A percentile compares a stretch with the other conserved stretches of the same genome.
Evolutionary conservation across 2,329 filamentous ascomycete species (phyloP).

Genomic region (Fusarium luffae): DNA sequence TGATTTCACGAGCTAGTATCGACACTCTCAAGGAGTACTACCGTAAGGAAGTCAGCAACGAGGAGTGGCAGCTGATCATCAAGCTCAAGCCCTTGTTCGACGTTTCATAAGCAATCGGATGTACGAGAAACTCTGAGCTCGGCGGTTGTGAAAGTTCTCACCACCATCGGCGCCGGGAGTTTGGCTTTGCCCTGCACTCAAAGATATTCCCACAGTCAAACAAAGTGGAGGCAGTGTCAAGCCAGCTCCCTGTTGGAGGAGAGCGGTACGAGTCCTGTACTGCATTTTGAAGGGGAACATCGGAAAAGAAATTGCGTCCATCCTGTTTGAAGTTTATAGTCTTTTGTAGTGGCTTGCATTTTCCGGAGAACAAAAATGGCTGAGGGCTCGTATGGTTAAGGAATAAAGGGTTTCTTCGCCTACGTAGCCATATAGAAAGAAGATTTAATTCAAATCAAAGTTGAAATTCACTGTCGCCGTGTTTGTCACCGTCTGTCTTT

Average conservation of each 20-base stretch:
- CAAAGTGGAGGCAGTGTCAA: background rate
- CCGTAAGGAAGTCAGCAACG: conserved; percentile 84
- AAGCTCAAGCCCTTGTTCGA: conserved; percentile 97
- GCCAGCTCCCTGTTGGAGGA: conserved; percentile 10
- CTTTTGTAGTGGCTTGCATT: conserved; percentile 25
- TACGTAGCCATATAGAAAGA: conserved; percentile 15
- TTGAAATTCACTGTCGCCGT: background rate
- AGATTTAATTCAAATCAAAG: conserved; percentile 18
- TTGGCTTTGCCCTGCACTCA: background rate
- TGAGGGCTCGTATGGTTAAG: conserved; percentile 10
- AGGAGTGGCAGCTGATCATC: conserved; percentile 94
- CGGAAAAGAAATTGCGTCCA: conserved; percentile 28
- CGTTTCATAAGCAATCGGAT: conserved; percentile 68
- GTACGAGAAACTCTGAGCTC: background rate
- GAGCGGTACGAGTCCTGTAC: conserved; percentile 8
- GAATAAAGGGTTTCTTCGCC: conserved; percentile 1
- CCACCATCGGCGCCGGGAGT: conserved; percentile 19
- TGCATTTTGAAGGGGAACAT: conserved; percentile 10
- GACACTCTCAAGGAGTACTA: conserved; percentile 98
- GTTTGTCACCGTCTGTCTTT: background rate
- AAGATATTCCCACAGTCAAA: conserved; percentile 2
- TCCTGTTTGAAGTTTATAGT: conserved; percentile 11
- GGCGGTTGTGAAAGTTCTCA: background rate
- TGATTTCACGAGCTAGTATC: conserved; percentile 88
- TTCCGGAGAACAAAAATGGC: conserved; percentile 12